Percentiles rank a stretch among this genome's conserved stretches.
These are phyloP conservation scores for Plasmopara viticola DNA, from an alignment of 352 stramenopile genomes.

Conservation along the genomic window DNA sequence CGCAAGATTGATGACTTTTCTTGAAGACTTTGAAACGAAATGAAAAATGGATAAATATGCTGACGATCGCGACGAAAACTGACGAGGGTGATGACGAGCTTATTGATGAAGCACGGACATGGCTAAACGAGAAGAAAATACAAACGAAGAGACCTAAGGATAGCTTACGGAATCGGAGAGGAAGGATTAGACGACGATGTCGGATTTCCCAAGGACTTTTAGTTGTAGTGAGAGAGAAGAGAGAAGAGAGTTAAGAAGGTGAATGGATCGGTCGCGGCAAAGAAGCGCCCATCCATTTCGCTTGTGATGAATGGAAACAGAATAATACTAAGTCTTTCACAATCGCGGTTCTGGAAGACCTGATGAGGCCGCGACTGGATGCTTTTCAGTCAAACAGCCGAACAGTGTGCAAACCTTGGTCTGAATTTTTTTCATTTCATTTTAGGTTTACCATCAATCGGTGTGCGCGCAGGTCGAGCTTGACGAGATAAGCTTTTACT, in stretches of 20 bases:
- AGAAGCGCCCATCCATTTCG: constrained; percentile 20
- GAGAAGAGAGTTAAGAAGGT: constrained; percentile 26
- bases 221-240: constrained; percentile 32
- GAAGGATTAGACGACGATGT: constrained; percentile 28
- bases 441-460: constrained; percentile 36
- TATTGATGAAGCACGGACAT: constrained; percentile 20
- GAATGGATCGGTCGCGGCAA: constrained; percentile 25
- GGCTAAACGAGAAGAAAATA: constrained; percentile 24
- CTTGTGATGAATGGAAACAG: constrained; percentile 22
- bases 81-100: constrained; percentile 22
- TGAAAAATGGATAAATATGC: constrained; percentile 24
- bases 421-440: constrained; percentile 33
- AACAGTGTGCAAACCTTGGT: constrained; percentile 14
- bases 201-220: constrained; percentile 33
- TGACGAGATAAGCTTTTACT: constrained; percentile 42
- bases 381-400: constrained; percentile 9
- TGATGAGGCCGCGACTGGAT: constrained; percentile 23
- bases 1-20: constrained; percentile 12
- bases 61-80: constrained; percentile 24
- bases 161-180: constrained; percentile 25
- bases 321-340: constrained; percentile 18
- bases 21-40: constrained; percentile 17
- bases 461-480: constrained; percentile 25
- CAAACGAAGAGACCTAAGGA: constrained; percentile 28
- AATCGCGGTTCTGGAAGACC: constrained; percentile 18